Evolutionary conservation across 345 rosid genomes (phyloP).

Genomic region (Lumnitzera littorea): DNA sequence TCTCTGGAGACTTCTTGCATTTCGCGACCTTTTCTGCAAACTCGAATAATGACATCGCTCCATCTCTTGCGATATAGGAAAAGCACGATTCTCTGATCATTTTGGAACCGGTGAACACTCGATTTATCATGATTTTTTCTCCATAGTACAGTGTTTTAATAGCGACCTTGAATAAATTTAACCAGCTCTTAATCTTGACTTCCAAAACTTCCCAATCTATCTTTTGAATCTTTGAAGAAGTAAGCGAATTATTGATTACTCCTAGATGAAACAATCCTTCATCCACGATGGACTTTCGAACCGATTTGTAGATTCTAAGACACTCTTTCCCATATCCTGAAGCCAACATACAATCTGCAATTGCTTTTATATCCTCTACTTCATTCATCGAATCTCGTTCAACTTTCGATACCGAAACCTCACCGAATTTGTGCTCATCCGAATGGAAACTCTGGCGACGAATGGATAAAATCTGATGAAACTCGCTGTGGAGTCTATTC

Average conservation of each 20-base stretch:
- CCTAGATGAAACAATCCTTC: conserved; percentile 17
- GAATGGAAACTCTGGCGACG: background rate
- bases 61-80: conserved; percentile 10
- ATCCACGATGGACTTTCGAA: conserved; percentile 21
- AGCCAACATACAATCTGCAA: conserved; percentile 26
- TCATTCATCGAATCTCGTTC: conserved; percentile 10
- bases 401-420: conserved; percentile 3
- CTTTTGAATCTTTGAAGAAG: conserved; percentile 14
- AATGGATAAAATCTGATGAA: conserved; percentile 15
- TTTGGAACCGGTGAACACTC: conserved; percentile 12
- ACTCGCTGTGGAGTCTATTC: conserved; percentile 18
- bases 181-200: conserved; percentile 19
- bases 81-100: conserved; percentile 15
- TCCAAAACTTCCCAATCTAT: conserved; percentile 18
- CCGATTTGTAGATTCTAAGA: conserved; percentile 10
- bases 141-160: conserved; percentile 14
- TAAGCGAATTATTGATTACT: conserved; percentile 5
- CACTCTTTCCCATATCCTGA: conserved; percentile 22
- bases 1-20: conserved; percentile 18
- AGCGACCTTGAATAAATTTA: conserved; percentile 12
- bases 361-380: conserved; percentile 16
- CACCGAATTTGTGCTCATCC: too few species aligned
- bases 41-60: conserved; percentile 11
- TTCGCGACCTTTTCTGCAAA: conserved; percentile 10
- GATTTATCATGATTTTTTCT: conserved; percentile 19